Evolutionary conservation across 2,329 filamentous ascomycete species (phyloP).

Genomic region (Stagonosporopsis chrysanthemi): DNA sequence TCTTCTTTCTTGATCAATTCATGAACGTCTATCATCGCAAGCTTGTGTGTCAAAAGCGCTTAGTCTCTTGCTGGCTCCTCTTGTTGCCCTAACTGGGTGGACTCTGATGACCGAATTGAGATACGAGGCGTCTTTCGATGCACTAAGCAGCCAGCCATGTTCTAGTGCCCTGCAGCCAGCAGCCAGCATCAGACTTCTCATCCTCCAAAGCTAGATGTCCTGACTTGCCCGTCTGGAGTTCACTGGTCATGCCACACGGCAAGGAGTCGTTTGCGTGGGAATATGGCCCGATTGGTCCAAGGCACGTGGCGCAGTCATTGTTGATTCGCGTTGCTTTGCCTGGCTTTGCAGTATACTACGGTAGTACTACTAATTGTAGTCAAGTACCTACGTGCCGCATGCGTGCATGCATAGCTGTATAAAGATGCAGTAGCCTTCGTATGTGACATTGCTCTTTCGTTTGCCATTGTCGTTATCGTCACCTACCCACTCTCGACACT

Average conservation of each 20-base stretch:
- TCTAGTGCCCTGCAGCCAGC: not conserved
- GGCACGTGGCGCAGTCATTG: slow-evolving; percentile 1
- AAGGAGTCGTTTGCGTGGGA: not conserved
- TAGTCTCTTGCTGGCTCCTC: not conserved
- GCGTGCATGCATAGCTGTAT: slow-evolving; percentile 1
- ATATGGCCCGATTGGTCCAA: not conserved
- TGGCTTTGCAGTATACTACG: slow-evolving; percentile 7
- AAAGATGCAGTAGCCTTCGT: slow-evolving; percentile 3
- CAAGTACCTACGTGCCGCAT: not conserved
- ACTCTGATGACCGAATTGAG: not conserved
- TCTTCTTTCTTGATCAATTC: not conserved
- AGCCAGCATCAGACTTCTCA: not conserved
- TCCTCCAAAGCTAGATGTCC: not conserved
- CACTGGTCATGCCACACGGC: not conserved
- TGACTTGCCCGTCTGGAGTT: not conserved
- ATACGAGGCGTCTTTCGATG: not conserved
- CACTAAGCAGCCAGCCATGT: not conserved
- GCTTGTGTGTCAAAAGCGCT: not conserved
- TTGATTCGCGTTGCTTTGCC: not conserved
- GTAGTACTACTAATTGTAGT: slow-evolving; percentile 1
- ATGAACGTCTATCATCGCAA: not conserved
- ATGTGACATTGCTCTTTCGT: not conserved
- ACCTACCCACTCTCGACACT: not conserved
- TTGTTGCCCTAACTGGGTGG: not conserved
- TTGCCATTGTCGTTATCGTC: not conserved